Conservation (phyloP, 2,329 filamentous ascomycete genomes). For the Pyricularia sp. region DNA sequence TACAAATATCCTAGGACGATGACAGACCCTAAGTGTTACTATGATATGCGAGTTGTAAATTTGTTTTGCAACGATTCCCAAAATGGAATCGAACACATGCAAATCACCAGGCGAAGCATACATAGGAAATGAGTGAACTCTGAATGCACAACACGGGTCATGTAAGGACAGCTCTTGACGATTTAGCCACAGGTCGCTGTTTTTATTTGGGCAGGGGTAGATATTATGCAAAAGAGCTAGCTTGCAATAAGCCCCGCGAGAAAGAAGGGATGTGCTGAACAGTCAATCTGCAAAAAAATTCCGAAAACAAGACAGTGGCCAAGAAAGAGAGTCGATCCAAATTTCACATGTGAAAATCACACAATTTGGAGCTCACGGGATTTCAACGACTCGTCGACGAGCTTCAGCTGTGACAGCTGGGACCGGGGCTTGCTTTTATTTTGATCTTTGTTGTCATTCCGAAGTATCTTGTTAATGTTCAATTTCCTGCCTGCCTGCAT, state of each 20-base stretch:
- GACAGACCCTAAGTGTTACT: no score
- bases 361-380: background rate
- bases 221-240: background rate
- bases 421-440: background rate
- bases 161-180: background rate
- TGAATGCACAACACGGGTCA: background rate
- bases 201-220: background rate
- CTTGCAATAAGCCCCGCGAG: background rate
- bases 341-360: background rate
- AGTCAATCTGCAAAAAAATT: background rate
- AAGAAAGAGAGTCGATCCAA: background rate
- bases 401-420: background rate
- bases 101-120: background rate
- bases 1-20: no score
- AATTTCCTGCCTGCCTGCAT: background rate
- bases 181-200: background rate
- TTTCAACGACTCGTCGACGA: background rate
- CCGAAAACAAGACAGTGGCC: background rate
- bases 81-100: background rate
- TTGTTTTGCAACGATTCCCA: background rate
- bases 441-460: background rate
- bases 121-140: background rate
- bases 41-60: no score
- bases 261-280: background rate
- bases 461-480: no score